Percentiles rank a stretch among this genome's conserved stretches.
Evolutionary conservation across 176 grass and related monocot genomes (phyloP).

Genomic region (Raddia distichophylla): DNA sequence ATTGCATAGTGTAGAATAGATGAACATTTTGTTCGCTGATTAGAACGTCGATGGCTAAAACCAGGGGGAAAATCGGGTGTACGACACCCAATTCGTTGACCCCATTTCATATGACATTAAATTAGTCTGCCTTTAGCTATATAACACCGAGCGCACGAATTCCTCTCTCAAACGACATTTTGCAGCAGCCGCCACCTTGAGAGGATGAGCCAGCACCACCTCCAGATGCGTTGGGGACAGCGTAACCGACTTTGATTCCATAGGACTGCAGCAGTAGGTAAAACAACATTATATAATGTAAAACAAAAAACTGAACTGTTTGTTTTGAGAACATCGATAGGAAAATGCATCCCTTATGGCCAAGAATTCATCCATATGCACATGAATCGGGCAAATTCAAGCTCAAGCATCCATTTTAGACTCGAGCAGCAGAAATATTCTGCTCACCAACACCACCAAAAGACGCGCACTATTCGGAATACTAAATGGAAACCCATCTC

Average conservation of each 20-base stretch:
- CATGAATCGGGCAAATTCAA: background rate
- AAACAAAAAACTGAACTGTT: background rate
- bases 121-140: no score
- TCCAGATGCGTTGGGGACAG: constrained; percentile 52
- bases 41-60: constrained; percentile 15
- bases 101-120: no score
- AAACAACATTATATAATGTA: background rate
- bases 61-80: no score
- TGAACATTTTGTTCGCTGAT: constrained; percentile 34
- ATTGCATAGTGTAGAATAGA: constrained; percentile 33
- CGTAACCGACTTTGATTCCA: constrained; percentile 78
- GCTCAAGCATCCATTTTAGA: background rate
- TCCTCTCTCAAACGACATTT: no score
- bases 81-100: no score
- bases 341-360: background rate
- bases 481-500: background rate
- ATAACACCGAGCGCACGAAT: no score
- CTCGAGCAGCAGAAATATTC: background rate
- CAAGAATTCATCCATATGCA: background rate
- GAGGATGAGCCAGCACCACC: constrained; percentile 66
- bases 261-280: constrained; percentile 54
- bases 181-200: constrained; percentile 62
- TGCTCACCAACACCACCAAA: background rate
- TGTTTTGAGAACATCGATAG: background rate
- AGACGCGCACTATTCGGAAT: background rate